phyloP scores from a whole-genome alignment of 2,329 filamentous ascomycete species.

The Didymosphaeria variabile region DNA sequence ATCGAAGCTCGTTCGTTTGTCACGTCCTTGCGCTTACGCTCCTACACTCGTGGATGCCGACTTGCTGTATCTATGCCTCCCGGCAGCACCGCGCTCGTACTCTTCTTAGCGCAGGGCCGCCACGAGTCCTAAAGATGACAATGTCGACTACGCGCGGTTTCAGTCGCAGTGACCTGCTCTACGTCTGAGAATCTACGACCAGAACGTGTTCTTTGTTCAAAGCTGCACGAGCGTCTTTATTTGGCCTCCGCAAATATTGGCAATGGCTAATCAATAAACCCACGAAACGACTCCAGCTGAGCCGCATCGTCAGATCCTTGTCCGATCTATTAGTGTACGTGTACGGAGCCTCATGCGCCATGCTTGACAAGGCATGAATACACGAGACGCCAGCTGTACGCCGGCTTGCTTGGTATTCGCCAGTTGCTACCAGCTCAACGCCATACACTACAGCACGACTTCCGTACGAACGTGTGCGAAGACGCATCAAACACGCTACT shows the following conservation, averaged over 20 bases:
- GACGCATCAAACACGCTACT: neutral
- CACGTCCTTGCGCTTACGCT: neutral
- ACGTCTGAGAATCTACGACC: neutral
- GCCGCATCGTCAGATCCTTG: conserved; percentile 1
- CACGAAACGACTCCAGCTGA: conserved; percentile 4
- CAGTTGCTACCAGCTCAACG: neutral
- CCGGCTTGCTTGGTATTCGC: neutral
- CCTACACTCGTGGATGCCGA: neutral
- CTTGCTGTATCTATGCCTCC: neutral
- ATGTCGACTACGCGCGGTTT: conserved; percentile 7
- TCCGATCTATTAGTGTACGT: neutral
- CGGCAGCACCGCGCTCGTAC: conserved; percentile 5
- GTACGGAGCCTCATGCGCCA: neutral
- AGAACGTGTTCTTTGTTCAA: neutral
- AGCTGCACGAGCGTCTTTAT: conserved; percentile 7
- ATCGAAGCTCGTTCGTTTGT: neutral
- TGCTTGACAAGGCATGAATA: neutral
- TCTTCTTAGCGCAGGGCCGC: neutral
- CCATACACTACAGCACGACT: neutral
- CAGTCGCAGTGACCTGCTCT: conserved; percentile 1
- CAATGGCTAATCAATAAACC: conserved; percentile 11
- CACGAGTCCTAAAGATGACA: conserved; percentile 12
- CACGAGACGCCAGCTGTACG: conserved; percentile 4
- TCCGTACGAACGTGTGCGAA: conserved; percentile 1
- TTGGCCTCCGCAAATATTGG: conserved; percentile 6